Evolutionary conservation across 352 stramenopile species (phyloP).

Genomic region (Pythium oligandrum): DNA sequence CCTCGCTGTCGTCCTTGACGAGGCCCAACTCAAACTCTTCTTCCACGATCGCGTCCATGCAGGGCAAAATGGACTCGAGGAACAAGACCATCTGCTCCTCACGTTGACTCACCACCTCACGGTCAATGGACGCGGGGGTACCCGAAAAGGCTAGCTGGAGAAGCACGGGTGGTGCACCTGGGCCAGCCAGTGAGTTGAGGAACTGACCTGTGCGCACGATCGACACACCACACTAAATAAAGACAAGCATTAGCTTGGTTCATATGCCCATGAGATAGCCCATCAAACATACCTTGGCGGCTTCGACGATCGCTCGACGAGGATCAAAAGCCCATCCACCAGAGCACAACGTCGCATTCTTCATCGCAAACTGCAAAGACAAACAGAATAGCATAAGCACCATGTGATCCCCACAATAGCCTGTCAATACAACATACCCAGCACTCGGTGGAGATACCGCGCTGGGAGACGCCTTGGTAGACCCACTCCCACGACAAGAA

Average conservation of each 20-base stretch:
- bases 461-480: slow-evolving; percentile 78
- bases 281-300: slow-evolving; percentile 41
- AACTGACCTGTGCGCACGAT: slow-evolving; percentile 75
- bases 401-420: background rate
- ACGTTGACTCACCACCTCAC: slow-evolving; percentile 47
- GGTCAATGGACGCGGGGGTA: slow-evolving; percentile 34
- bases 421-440: slow-evolving; percentile 36
- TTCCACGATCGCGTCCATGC: slow-evolving; percentile 70
- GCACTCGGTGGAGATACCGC: slow-evolving; percentile 75
- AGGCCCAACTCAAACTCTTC: slow-evolving; percentile 64
- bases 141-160: slow-evolving; percentile 51
- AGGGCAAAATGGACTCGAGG: slow-evolving; percentile 73
- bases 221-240: slow-evolving; percentile 30
- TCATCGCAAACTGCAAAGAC: slow-evolving; percentile 67
- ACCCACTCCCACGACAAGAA: slow-evolving; percentile 86
- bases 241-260: background rate
- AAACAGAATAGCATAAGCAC: background rate
- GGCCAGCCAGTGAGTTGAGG: slow-evolving; percentile 38
- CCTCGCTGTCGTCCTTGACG: slow-evolving; percentile 64
- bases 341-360: slow-evolving; percentile 60
- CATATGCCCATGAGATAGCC: background rate
- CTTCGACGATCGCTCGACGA: slow-evolving; percentile 68
- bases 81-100: slow-evolving; percentile 81
- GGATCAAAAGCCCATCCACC: slow-evolving; percentile 69
- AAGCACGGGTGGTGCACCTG: slow-evolving; percentile 24